Evolutionary conservation across 2,329 filamentous ascomycete genomes (phyloP).

Genomic region (Aspergillus alliaceus): DNA sequence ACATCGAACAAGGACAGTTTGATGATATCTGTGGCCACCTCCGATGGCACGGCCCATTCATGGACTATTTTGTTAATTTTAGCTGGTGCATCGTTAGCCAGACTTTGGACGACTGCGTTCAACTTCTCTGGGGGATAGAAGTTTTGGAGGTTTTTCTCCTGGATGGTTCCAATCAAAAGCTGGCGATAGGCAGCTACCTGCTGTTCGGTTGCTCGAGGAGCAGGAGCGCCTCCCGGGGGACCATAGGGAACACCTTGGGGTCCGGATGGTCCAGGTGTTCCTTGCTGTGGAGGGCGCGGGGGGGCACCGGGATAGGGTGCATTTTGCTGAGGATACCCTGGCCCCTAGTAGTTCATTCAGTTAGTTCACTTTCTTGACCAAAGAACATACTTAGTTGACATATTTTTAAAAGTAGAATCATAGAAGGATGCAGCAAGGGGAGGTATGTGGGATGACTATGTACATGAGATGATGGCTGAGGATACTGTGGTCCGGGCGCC

Average conservation of each 20-base stretch:
- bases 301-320: constrained; percentile 31
- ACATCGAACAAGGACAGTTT: constrained; percentile 64
- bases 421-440: not conserved
- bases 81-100: constrained; percentile 33
- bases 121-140: constrained; percentile 59
- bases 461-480: constrained; percentile 36
- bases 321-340: constrained; percentile 32
- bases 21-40: constrained; percentile 64
- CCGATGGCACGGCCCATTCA: constrained; percentile 58
- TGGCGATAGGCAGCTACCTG: constrained; percentile 58
- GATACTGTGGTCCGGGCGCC: constrained; percentile 32
- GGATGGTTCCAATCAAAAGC: constrained; percentile 55
- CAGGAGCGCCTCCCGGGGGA: constrained; percentile 27
- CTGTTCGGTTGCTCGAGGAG: constrained; percentile 47
- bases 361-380: constrained; percentile 1
- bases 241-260: constrained; percentile 28
- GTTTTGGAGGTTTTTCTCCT: constrained; percentile 59
- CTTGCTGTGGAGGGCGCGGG: constrained; percentile 24
- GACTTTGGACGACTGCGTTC: constrained; percentile 30
- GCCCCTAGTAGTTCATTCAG: constrained; percentile 17
- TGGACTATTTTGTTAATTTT: constrained; percentile 58
- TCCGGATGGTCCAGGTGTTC: constrained; percentile 24
- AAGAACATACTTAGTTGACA: not conserved
- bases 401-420: constrained; percentile 9
- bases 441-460: constrained; percentile 24